A percentile compares a stretch with the other conserved stretches of the same genome.
Conservation (phyloP, 148 eudicot species). For the Oxyria digyna region DNA sequence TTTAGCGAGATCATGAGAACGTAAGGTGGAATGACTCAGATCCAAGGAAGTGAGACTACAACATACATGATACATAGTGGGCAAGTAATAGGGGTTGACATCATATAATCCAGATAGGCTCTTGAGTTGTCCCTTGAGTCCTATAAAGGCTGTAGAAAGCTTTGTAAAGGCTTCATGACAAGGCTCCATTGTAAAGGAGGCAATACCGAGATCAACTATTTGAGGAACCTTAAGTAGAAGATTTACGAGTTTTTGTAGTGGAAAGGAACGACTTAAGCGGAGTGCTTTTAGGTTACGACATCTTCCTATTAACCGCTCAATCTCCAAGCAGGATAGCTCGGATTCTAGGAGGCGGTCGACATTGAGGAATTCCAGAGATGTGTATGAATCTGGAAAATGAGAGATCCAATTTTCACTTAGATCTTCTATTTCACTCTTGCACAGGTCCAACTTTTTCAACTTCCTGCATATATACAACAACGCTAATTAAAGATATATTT, state of each 20-base stretch:
- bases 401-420: constrained; percentile 72
- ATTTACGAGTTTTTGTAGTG: constrained; percentile 42
- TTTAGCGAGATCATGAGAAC: constrained; percentile 47
- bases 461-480: constrained; percentile 40
- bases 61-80: constrained; percentile 59
- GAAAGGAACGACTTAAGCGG: constrained; percentile 53
- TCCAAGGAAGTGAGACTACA: constrained; percentile 47
- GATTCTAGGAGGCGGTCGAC: constrained; percentile 63
- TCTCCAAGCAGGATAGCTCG: constrained; percentile 42
- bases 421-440: constrained; percentile 76
- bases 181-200: constrained; percentile 52
- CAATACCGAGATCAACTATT: constrained; percentile 58
- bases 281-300: constrained; percentile 48
- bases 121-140: constrained; percentile 44
- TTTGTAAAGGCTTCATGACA: constrained; percentile 36
- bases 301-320: constrained; percentile 69
- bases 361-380: constrained; percentile 68
- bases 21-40: constrained; percentile 65
- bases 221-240: constrained; percentile 56
- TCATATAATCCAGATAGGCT: constrained; percentile 70
- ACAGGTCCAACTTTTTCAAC: constrained; percentile 71
- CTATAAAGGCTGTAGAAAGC: constrained; percentile 26
- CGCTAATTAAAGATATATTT: constrained; percentile 49
- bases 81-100: constrained; percentile 33
- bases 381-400: constrained; percentile 54